A percentile compares a stretch with the other conserved stretches of the same genome.
Evolutionary conservation across 768 basidiomycete species (phyloP).

Genomic region (Russula brevipes): DNA sequence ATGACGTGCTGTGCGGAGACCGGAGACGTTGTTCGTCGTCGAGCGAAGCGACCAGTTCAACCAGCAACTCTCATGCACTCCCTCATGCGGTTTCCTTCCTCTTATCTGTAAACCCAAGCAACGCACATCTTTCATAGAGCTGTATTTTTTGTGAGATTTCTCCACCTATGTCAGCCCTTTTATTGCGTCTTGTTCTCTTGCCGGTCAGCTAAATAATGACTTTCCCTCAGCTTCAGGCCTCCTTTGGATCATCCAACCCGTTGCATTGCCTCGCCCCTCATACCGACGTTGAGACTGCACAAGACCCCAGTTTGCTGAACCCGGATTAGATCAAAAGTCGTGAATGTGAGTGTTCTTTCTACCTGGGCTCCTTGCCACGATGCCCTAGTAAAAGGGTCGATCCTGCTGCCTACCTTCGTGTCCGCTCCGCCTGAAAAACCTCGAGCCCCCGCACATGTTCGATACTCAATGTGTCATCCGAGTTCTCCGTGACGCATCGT

Average conservation of each 20-base stretch:
- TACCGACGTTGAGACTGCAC: not conserved
- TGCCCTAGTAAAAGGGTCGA: constrained; percentile 85
- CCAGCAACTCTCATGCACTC: not conserved
- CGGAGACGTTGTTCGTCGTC: too few relatives aligned
- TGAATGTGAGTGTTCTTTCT: constrained; percentile 9
- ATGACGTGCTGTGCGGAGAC: too few relatives aligned
- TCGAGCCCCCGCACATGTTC: constrained; percentile 50
- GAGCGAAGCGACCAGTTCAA: too few relatives aligned
- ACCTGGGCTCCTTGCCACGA: constrained; percentile 41
- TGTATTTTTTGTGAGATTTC: not conserved
- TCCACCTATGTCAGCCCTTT: not conserved
- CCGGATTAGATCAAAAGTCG: not conserved
- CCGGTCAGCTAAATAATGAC: not conserved
- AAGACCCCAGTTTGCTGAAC: not conserved
- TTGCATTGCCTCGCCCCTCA: not conserved
- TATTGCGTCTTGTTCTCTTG: not conserved
- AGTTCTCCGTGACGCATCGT: constrained; percentile 53
- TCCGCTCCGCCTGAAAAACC: constrained; percentile 26
- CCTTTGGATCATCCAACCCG: not conserved
- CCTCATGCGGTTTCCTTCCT: constrained; percentile 1
- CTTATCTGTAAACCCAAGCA: not conserved
- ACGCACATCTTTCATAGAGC: not conserved
- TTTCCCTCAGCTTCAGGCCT: not conserved
- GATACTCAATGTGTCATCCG: constrained; percentile 50
- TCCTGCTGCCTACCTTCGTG: constrained; percentile 29